These are phyloP conservation scores for Zasmidium cellare DNA, from an alignment of 2,329 filamentous ascomycete genomes.

Conservation along the genomic window DNA sequence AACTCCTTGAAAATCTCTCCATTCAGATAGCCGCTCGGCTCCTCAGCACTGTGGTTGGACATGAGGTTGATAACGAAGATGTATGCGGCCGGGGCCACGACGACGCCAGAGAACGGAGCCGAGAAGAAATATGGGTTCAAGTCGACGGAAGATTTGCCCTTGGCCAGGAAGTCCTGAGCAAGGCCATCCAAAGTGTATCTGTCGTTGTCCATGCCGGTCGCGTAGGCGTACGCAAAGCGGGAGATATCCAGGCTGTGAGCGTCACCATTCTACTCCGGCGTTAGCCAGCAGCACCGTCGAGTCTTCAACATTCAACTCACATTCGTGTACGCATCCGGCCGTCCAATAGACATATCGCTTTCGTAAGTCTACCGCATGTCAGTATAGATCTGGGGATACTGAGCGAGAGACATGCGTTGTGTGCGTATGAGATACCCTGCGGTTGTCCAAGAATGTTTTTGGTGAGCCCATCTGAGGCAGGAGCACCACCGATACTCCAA, in stretches of 20 bases:
- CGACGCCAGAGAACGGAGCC: constrained; percentile 27
- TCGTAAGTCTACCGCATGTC: constrained; percentile 30
- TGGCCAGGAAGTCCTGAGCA: constrained; percentile 13
- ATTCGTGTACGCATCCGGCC: constrained; percentile 24
- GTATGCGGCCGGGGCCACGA: constrained; percentile 29
- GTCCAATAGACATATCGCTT: constrained; percentile 29
- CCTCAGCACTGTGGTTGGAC: constrained; percentile 25
- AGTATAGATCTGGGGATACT: too few relatives aligned
- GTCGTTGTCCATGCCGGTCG: constrained; percentile 15
- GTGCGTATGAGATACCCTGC: constrained; percentile 30
- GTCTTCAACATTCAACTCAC: neutral
- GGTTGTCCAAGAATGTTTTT: constrained; percentile 19
- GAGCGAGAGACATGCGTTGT: constrained; percentile 39
- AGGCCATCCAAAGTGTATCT: constrained; percentile 24
- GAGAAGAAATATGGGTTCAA: constrained; percentile 36
- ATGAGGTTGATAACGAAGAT: constrained; percentile 32
- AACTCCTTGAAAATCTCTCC: constrained; percentile 26
- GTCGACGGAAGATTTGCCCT: constrained; percentile 27
- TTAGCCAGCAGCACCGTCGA: too few relatives aligned
- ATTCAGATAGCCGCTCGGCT: constrained; percentile 25
- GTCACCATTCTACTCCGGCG: constrained; percentile 27
- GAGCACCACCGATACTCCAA: constrained; percentile 33
- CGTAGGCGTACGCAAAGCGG: constrained; percentile 22
- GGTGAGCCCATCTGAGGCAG: constrained; percentile 12
- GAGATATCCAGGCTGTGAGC: constrained; percentile 24